Base-by-base conservation (phyloP, 176 grass and related monocot genomes). In the Echinochloa phyllopogon region DNA sequence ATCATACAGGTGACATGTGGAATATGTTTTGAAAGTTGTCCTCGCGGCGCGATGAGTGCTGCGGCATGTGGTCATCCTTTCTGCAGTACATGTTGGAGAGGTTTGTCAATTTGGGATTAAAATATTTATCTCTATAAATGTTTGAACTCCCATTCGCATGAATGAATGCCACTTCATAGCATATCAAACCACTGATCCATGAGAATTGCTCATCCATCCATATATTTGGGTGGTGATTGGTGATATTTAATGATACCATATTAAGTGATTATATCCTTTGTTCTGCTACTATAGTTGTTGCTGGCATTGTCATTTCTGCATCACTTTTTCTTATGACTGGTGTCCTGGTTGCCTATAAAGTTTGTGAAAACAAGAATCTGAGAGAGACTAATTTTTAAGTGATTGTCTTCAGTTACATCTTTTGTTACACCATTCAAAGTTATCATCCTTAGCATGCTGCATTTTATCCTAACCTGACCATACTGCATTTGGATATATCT, bases 21-120 rank as follows among this genome's bases (percentile, higher is more conserved):
- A 82, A 96, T 99, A 83, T 99, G 97, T 78, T 99, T 99, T 21
- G 97, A 99, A 83, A 89, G 49, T 87, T 99, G 91, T 75, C 97
- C 89, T 59, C 78, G 25, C 57, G 79, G 78, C 10, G 87, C 73
- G 37, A 92, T 99, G 86, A 92, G 83, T 84, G 78, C 90, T 63
- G 92, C 94, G 76, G 84, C 94, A 75, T 99, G 97, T 87, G 90
- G 94, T 40, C 97, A 99, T 96, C 94, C 94, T 72, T 99, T 99
- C 88, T 99, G 97, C 55, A 17, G 76, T 53, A 67, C 84, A 75
- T 99, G 97, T 67, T 99, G 97, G 97, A 91, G 90, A 96, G 97
- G 97, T 99, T 89, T 81, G 87, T 72, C 33, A 79, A 68, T 79
- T 72, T 78, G 44, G 18, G 21, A 62, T 63, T 76, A 24, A 59